Conservation (phyloP, 176 grass and related monocot genomes). For the Olyra latifolia region DNA sequence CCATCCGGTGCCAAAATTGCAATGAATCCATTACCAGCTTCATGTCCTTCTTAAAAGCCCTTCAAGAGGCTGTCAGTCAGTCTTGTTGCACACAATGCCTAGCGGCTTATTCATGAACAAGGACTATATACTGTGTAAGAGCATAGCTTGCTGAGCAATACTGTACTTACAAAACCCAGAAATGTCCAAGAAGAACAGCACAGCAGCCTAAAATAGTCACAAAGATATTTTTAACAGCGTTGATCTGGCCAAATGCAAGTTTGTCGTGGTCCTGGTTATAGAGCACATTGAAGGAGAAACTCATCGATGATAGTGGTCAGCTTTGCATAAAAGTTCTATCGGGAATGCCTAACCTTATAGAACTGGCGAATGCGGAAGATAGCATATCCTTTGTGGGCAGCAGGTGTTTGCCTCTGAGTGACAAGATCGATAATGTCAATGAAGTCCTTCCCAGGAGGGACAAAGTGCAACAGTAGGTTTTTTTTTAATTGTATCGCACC, state of each 20-base stretch:
- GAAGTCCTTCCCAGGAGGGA: conserved; percentile 79
- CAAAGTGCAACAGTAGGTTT: conserved; percentile 65
- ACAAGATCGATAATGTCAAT: conserved; percentile 81
- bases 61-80: conserved; percentile 69
- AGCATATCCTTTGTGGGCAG: conserved; percentile 80
- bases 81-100: conserved; percentile 77
- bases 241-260: conserved; percentile 75
- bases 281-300: conserved; percentile 61
- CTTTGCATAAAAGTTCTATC: conserved; percentile 80
- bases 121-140: conserved; percentile 82
- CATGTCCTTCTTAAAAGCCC: conserved; percentile 63
- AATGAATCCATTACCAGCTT: conserved; percentile 74
- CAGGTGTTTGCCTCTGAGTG: conserved; percentile 83
- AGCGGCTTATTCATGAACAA: conserved; percentile 82
- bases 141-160: conserved; percentile 66
- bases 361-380: conserved; percentile 64
- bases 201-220: conserved; percentile 64
- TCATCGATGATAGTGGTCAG: conserved; percentile 70
- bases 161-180: conserved; percentile 80
- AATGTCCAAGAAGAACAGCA: conserved; percentile 67
- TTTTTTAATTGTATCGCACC: conserved; percentile 84
- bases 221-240: conserved; percentile 66
- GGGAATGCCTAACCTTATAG: conserved; percentile 68
- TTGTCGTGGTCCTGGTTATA: conserved; percentile 91
- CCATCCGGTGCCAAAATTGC: no score